These are phyloP conservation scores for Fomitopsis schrenkii DNA, from an alignment of 1,284 basidiomycete species.

Conservation along the genomic window DNA sequence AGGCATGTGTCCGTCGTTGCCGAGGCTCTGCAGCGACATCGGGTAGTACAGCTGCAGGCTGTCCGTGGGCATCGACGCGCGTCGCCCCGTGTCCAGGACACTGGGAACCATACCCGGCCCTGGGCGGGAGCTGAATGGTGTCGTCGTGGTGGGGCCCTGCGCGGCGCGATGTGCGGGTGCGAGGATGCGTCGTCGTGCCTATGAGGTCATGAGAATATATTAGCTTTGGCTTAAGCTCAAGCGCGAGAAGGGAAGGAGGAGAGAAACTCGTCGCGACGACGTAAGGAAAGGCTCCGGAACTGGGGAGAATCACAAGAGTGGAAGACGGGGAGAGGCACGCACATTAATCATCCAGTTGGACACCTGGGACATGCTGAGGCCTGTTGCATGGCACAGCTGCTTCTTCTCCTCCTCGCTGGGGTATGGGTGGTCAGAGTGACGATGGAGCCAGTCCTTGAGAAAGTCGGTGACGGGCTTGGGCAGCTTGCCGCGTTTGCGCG, in stretches of 20 bases:
- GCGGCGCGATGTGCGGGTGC: constrained; percentile 74
- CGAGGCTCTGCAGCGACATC: constrained; percentile 59
- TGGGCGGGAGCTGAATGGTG: constrained; percentile 49
- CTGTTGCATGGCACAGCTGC: constrained; percentile 79
- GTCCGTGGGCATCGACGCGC: constrained; percentile 47
- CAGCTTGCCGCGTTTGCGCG: constrained; percentile 80
- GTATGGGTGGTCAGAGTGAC: constrained; percentile 86
- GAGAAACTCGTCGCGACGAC: constrained; percentile 10
- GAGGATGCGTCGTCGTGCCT: constrained; percentile 79
- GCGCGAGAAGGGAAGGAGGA: constrained; percentile 2
- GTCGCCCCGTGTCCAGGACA: constrained; percentile 29
- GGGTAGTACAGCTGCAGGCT: constrained; percentile 69
- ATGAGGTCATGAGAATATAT: constrained; percentile 6
- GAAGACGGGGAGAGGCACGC: constrained; percentile 26
- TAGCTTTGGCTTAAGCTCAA: constrained; percentile 3
- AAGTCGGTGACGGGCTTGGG: constrained; percentile 89
- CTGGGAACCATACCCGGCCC: constrained; percentile 33
- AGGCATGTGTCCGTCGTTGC: constrained; percentile 14
- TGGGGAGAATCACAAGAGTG: constrained; percentile 6
- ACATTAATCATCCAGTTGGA: constrained; percentile 93
- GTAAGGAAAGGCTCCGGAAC: constrained; percentile 9
- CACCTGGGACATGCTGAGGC: constrained; percentile 84
- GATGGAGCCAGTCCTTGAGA: constrained; percentile 87
- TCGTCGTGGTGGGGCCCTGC: constrained; percentile 69
- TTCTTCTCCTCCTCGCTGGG: constrained; percentile 91